These are phyloP conservation scores for Aspergillus calidoustus DNA, from an alignment of 2,329 filamentous ascomycete genomes.

Conservation along the genomic window DNA sequence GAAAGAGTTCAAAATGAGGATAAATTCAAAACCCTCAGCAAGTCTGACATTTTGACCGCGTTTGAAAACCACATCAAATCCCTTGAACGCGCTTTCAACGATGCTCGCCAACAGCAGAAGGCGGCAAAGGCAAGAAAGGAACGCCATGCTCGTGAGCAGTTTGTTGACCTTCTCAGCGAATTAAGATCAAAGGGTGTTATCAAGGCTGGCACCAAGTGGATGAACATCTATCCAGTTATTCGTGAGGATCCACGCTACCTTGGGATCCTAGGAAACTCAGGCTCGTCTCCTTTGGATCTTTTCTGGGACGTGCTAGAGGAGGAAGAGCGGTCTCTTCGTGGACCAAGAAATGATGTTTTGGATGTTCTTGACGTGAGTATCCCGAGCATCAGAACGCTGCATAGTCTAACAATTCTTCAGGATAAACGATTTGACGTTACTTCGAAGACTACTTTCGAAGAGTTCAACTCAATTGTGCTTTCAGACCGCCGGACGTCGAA, in stretches of 20 bases:
- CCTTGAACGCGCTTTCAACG: slow-evolving; percentile 89
- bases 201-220: slow-evolving; percentile 90
- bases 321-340: slow-evolving; percentile 84
- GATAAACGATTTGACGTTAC: slow-evolving; percentile 92
- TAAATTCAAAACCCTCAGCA: slow-evolving; percentile 83
- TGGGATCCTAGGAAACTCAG: slow-evolving; percentile 79
- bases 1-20: slow-evolving; percentile 78
- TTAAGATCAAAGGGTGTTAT: slow-evolving; percentile 78
- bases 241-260: slow-evolving; percentile 81
- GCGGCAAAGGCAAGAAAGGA: slow-evolving; percentile 78
- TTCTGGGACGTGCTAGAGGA: slow-evolving; percentile 97
- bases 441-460: slow-evolving; percentile 82
- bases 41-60: slow-evolving; percentile 86
- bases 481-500: slow-evolving; percentile 86
- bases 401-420: slow-evolving; percentile 56
- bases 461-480: slow-evolving; percentile 81
- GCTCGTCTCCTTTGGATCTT: slow-evolving; percentile 84
- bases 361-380: slow-evolving; percentile 82
- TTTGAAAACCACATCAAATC: slow-evolving; percentile 96
- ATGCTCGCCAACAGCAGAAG: slow-evolving; percentile 86
- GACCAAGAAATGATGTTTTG: slow-evolving; percentile 78
- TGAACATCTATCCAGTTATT: slow-evolving; percentile 73
- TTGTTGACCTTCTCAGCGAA: slow-evolving; percentile 73
- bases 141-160: slow-evolving; percentile 83
- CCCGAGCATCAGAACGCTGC: neutral